These are phyloP conservation scores for Pseudogymnoascus sp. DNA, from an alignment of 2,329 filamentous ascomycete genomes.

Conservation along the genomic window DNA sequence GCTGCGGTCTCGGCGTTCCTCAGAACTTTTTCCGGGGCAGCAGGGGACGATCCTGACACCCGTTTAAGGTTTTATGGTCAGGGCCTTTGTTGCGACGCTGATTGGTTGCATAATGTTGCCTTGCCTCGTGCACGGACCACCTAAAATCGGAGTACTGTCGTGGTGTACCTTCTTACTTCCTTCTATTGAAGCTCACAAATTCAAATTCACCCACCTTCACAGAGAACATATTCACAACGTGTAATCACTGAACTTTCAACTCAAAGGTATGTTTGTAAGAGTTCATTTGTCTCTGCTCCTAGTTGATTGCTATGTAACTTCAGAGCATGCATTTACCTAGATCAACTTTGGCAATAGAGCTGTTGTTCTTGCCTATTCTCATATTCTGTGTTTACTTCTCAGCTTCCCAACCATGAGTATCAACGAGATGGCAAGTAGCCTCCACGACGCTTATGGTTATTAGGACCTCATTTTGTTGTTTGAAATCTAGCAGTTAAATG, in stretches of 20 bases:
- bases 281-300: background rate
- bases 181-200: background rate
- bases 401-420: background rate
- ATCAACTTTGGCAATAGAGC: background rate
- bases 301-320: background rate
- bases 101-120: background rate
- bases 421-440: background rate
- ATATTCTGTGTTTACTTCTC: background rate
- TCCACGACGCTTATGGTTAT: background rate
- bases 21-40: background rate
- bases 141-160: background rate
- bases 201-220: background rate
- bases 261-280: background rate
- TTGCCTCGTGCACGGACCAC: background rate
- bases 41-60: slow-evolving; percentile 3
- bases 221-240: background rate
- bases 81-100: background rate
- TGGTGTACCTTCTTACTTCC: background rate
- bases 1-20: slow-evolving; percentile 9
- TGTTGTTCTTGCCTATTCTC: background rate
- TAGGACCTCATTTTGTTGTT: background rate
- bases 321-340: background rate
- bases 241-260: background rate
- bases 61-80: background rate
- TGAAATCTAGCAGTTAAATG: background rate